These are phyloP conservation scores for Stramenopiles sp. DNA, from an alignment of 352 stramenopile genomes.

Conservation along the genomic window DNA sequence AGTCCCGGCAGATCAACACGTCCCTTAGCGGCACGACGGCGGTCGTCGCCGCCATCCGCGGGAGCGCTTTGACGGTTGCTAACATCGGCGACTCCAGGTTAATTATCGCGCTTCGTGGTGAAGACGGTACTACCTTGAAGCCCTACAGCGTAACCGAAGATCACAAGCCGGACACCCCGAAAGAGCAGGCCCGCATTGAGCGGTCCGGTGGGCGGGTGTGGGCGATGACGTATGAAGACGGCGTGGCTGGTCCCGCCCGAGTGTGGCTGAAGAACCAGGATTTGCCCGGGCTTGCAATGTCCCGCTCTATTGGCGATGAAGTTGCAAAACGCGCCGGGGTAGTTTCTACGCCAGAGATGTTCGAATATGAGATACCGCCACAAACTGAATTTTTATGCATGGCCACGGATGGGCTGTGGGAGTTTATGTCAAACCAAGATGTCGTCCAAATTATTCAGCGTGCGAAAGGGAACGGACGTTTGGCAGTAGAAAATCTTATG, in stretches of 20 bases:
- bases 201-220: slow-evolving; percentile 47
- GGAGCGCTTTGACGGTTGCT: slow-evolving; percentile 62
- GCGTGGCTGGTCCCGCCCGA: slow-evolving; percentile 38
- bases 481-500: neutral
- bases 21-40: slow-evolving; percentile 36
- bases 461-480: neutral
- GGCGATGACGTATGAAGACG: slow-evolving; percentile 18
- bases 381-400: slow-evolving; percentile 69
- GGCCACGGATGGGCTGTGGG: neutral
- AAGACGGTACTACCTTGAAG: slow-evolving; percentile 27
- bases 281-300: slow-evolving; percentile 58
- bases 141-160: slow-evolving; percentile 42
- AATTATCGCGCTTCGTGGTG: slow-evolving; percentile 38
- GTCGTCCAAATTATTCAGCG: slow-evolving; percentile 24
- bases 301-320: slow-evolving; percentile 45
- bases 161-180: slow-evolving; percentile 47
- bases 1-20: neutral
- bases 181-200: slow-evolving; percentile 44
- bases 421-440: slow-evolving; percentile 6
- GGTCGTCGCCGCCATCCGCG: slow-evolving; percentile 48
- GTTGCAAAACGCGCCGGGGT: slow-evolving; percentile 53
- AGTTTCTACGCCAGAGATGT: slow-evolving; percentile 44
- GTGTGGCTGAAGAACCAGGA: slow-evolving; percentile 59
- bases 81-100: slow-evolving; percentile 94
- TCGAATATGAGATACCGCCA: slow-evolving; percentile 28